Evolutionary conservation across 257 asterid species (phyloP).

Genomic region (Anisodus tanguticus): DNA sequence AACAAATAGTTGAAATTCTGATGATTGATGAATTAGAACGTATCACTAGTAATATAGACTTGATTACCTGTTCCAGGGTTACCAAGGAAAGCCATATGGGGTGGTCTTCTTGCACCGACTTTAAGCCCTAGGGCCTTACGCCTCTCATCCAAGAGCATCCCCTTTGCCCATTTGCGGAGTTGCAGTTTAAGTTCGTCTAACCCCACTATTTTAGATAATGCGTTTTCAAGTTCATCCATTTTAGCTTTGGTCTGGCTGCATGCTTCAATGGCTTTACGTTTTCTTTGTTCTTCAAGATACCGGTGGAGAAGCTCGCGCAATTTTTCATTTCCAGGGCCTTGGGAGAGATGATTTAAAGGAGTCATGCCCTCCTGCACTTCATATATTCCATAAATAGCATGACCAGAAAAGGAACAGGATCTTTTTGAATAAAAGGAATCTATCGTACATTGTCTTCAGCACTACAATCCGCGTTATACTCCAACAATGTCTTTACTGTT

Average conservation of each 20-base stretch:
- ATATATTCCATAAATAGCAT: conserved; percentile 44
- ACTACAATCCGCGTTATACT: conserved; percentile 79
- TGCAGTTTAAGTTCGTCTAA: conserved; percentile 71
- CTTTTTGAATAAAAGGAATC: conserved; percentile 23
- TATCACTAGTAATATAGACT: neutral
- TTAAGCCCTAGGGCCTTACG: conserved; percentile 85
- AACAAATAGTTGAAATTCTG: neutral
- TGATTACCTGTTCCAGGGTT: conserved; percentile 92
- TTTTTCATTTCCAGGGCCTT: conserved; percentile 75
- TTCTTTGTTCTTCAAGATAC: conserved; percentile 82
- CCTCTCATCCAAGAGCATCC: conserved; percentile 90
- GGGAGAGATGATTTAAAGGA: conserved; percentile 84
- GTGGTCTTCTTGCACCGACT: conserved; percentile 85
- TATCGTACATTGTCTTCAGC: conserved; percentile 80
- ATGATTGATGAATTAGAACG: conserved; percentile 5
- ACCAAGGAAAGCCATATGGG: conserved; percentile 98
- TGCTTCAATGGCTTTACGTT: conserved; percentile 80
- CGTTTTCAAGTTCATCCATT: conserved; percentile 83
- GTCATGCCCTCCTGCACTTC: conserved; percentile 87
- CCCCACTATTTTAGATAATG: conserved; percentile 73
- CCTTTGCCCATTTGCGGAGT: conserved; percentile 90
- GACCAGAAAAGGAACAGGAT: conserved; percentile 30
- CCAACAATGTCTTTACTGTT: conserved; percentile 84
- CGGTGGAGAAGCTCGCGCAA: conserved; percentile 66
- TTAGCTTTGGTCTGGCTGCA: conserved; percentile 81